Evolutionary conservation across 2,329 filamentous ascomycete species (phyloP).

Genomic region (Aspergillus arachidicola): DNA sequence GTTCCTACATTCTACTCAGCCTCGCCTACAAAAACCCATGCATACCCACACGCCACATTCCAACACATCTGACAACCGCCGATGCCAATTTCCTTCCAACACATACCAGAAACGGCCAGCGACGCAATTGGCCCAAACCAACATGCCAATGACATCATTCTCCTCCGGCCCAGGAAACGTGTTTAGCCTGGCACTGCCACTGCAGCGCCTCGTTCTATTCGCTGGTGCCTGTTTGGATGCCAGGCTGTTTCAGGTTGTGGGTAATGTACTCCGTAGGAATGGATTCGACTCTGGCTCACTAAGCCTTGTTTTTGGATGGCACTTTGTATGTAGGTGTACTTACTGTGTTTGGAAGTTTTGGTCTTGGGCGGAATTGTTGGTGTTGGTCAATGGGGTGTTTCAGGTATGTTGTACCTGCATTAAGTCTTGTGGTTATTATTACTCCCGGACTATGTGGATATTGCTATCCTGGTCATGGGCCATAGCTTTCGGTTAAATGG

Average conservation of each 20-base stretch:
- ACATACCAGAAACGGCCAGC: background rate
- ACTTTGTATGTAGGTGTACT: too few relatives aligned
- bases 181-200: conserved; percentile 2
- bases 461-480: too few relatives aligned
- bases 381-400: background rate
- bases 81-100: background rate
- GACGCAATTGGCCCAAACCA: background rate
- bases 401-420: background rate
- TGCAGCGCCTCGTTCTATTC: conserved; percentile 7
- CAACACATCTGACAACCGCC: conserved; percentile 4
- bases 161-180: background rate
- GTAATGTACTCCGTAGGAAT: background rate
- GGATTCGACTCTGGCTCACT: background rate
- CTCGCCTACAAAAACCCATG: background rate
- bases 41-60: conserved; percentile 5
- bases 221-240: background rate
- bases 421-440: background rate
- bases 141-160: background rate
- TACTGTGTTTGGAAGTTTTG: too few relatives aligned
- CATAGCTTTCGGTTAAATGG: too few relatives aligned
- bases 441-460: too few relatives aligned
- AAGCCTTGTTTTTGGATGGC: too few relatives aligned
- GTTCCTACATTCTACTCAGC: too few relatives aligned
- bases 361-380: background rate
- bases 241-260: background rate